Base-by-base conservation (phyloP, 2,329 filamentous ascomycete genomes). In the Nigrospora oryzae region DNA sequence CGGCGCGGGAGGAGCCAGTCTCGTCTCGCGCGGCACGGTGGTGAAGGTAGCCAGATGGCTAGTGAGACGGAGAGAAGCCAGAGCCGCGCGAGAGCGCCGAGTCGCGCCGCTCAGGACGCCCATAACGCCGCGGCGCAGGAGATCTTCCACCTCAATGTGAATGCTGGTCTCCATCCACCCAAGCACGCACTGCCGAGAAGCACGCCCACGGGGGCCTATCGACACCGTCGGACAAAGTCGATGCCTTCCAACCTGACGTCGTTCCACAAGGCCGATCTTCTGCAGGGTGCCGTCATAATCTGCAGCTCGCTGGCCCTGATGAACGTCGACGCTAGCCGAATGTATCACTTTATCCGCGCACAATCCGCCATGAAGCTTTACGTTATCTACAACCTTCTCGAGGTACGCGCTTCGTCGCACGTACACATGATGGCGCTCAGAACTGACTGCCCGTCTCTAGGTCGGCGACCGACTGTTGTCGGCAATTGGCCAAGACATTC, bases 301-400 rank as follows among this genome's bases (percentile, higher is more conserved):
- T 82, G 79, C 56, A 96, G 89, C 58, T 95, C 88, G 55, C 71
- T 85, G 42, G 81, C 91, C 13, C 71, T 98, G 42, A 91, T 95
- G 82, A 83, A 80, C 19, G 84, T 98, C 38, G 94, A 98, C 61
- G 93, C 93, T 6, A 96, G 90, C 60, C 81, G 90, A 42, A 96
- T 97, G 88, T 98, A 98, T 59, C 93, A 98, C 63, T 90, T 90
- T 56, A 95, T 98, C 55, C 84, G 91, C 39, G 93, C 89, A 0
- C 93, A 98, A 63, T 91, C 90, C 2, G 90, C 91, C 8, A 96
- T 98, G 68, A 98, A 98, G 62, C 77, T 98, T 11, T 98, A 98
- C 62, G 93, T 98, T 47, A 97, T 98, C 45, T 98, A 95, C 72
- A 98, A 98, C 59, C 87, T 96, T 32, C 79, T 98, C 5, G 93